Conservation (phyloP, 1,284 basidiomycete species). For the Boletus hoseneyae region DNA sequence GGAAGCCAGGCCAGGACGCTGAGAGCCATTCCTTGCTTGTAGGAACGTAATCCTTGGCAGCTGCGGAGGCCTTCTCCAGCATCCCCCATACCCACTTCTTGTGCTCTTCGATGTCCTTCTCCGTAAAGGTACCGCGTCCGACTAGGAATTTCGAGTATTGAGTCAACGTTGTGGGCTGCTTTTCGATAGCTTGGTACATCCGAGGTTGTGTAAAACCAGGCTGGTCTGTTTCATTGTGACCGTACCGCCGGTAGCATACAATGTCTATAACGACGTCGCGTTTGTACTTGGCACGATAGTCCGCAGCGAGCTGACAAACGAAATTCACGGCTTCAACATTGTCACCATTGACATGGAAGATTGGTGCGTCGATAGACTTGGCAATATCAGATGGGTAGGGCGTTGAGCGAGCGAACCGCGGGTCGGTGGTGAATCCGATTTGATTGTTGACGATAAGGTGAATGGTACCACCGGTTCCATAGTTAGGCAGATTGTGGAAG, state of each 20-base stretch:
- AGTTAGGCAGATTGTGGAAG: conserved; percentile 92
- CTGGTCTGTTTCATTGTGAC: conserved; percentile 99
- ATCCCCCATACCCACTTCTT: conserved; percentile 99
- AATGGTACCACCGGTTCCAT: conserved; percentile 97
- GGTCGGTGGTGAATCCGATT: conserved; percentile 99
- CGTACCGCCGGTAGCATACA: conserved; percentile 98
- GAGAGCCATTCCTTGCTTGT: conserved; percentile 97
- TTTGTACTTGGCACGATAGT: conserved; percentile 98
- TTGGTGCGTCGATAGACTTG: conserved; percentile 97
- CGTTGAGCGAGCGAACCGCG: conserved; percentile 95
- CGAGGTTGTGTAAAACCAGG: conserved; percentile 98
- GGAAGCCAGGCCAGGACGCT: conserved; percentile 98
- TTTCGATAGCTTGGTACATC: conserved; percentile 98
- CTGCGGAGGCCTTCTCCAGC: conserved; percentile 91
- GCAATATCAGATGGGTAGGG: conserved; percentile 99
- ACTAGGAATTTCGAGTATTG: conserved; percentile 92
- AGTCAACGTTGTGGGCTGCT: conserved; percentile 89
- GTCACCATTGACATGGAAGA: conserved; percentile 99
- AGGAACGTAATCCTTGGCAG: conserved; percentile 92
- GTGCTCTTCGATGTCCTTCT: conserved; percentile 97
- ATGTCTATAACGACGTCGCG: conserved; percentile 99
- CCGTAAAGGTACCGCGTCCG: conserved; percentile 91
- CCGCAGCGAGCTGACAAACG: conserved; percentile 96
- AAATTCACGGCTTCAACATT: conserved; percentile 98
- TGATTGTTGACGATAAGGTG: conserved; percentile 99